Evolutionary conservation across 345 rosid genomes (phyloP), one percentile per base, ranked within the genome.

Genomic region (Firmiana major): DNA sequence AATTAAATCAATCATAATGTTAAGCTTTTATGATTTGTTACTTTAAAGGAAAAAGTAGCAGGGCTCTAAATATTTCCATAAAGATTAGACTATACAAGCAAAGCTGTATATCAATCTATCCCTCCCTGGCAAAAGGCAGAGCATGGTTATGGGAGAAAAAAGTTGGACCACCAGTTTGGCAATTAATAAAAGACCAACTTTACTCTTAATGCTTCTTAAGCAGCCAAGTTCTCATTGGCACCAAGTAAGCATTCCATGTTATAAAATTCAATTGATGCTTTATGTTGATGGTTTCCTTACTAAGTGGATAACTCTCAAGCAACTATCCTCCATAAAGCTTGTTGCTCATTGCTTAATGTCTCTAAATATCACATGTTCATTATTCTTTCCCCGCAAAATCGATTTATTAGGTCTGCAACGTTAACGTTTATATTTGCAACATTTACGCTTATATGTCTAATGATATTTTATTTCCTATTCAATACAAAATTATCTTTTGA

Each of bases 121-220:
- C 9, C 7, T 66, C 9, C 9, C 45, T 28, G 28, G 8, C 36
- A 15, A 12, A 49, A 76, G 68, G 76, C 58, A 63, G 19, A 76
- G 12, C 64, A 55, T 46, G 57, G 28, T n/a, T 46, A 77, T 40
- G 53, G 79, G 75, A 72, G 73, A 72, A 54, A 75, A 45, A 74
- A 78, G 38, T n/a, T 75, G 76, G 74, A 71, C 77, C 77, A 71
- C 77, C 54, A 16, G 12, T 77, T 68, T 48, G 59, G 66, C 60
- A 60, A 60, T 51, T 70, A 43, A 74, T 36, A 54, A 70, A 70
- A 28, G 36, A 63, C 3, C 31, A 62, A 63, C 79, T 75, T 78
- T 82, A 76, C 71, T 75, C 74, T 28, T 1, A 26, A 15, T 48
- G 63, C 36, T 71, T 43, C 51, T 69, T 64, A 7, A n/a, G 22